Evolutionary conservation across 495 filamentous ascomycete genomes (phyloP), one percentile per base, ranked within the genome.

Genomic region (Apiosordaria backusii): DNA sequence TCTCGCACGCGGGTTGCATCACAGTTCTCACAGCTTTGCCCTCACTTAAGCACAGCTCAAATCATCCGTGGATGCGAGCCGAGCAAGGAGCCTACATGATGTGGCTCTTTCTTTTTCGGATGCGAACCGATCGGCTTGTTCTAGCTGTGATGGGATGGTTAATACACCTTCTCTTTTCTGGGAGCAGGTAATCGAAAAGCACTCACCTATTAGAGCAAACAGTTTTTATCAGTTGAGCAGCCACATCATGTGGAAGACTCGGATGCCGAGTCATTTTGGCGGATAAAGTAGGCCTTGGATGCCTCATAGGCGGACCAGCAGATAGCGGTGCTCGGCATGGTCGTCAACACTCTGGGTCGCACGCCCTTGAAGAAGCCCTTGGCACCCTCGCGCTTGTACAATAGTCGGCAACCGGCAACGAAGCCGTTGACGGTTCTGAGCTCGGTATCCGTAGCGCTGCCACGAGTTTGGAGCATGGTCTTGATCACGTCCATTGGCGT

Each of bases 401-500:
- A 88, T 65, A 98, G 88, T 64, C 85, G 82, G 60, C 91, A 92
- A 2, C 95, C 92, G 59, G 91, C 86, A 72, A 87, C 80, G 62
- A 99, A 87, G 4, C 95, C 93, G 70, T 87, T 90, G 18, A 90
- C 93, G 64, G 91, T 90, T 61, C 95, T 83, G 62, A 99, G 85
- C 76, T 97, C 93, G 24, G 85, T 75, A 75, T 96, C 95, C 18
- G 84, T 79, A 0, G 92, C 89, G 24, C 87, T 89, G 54, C 95
- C 95, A 65, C 93, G 86, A 22, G 95, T 99, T 75, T 99, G 95
- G 65, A 99, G 81, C 73, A 98, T 86, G 1, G 95, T 99, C 85
- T 98, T 99, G 75, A 98, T 92, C 24, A 98, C 96, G 72, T 99
- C 95, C 77, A 99, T 86, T 0, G 95, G 96, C 0, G 95, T 99